Evolutionary conservation across 371 early-diverging fungal species (phyloP).

Genomic region (Phascolomyces articulosus): DNA sequence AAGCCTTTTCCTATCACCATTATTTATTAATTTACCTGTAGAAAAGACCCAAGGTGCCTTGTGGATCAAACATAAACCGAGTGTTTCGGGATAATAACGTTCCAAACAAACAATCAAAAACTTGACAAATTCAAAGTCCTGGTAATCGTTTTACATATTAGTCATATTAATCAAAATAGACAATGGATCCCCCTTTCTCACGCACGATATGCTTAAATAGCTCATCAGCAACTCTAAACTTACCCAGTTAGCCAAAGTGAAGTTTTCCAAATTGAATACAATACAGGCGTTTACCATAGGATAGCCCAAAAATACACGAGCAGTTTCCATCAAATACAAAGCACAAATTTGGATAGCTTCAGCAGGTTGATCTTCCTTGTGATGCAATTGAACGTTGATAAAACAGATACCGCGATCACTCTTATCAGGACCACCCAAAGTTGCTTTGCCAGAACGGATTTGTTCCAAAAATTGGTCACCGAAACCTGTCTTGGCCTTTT

Average conservation of each 20-base stretch:
- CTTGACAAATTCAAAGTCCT: slow-evolving; percentile 80
- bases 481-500: slow-evolving; percentile 46
- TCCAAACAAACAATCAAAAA: slow-evolving; percentile 83
- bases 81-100: slow-evolving; percentile 88
- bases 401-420: slow-evolving; percentile 60
- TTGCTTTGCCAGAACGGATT: slow-evolving; percentile 59
- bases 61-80: slow-evolving; percentile 79
- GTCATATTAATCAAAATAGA: no score
- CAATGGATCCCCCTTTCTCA: no score
- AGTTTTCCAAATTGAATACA: slow-evolving; percentile 85
- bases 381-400: slow-evolving; percentile 62
- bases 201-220: no score
- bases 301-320: slow-evolving; percentile 70
- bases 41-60: slow-evolving; percentile 88
- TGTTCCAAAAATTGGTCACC: slow-evolving; percentile 46
- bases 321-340: slow-evolving; percentile 83
- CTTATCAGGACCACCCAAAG: slow-evolving; percentile 63
- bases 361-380: slow-evolving; percentile 54
- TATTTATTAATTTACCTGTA: slow-evolving; percentile 22
- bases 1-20: no score
- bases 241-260: slow-evolving; percentile 82
- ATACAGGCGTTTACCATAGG: slow-evolving; percentile 80
- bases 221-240: no score
- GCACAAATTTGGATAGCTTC: slow-evolving; percentile 62
- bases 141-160: neutral